phyloP scores from a whole-genome alignment of 1,139 yeast genomes.

The Yamadazyma dendronema region DNA sequence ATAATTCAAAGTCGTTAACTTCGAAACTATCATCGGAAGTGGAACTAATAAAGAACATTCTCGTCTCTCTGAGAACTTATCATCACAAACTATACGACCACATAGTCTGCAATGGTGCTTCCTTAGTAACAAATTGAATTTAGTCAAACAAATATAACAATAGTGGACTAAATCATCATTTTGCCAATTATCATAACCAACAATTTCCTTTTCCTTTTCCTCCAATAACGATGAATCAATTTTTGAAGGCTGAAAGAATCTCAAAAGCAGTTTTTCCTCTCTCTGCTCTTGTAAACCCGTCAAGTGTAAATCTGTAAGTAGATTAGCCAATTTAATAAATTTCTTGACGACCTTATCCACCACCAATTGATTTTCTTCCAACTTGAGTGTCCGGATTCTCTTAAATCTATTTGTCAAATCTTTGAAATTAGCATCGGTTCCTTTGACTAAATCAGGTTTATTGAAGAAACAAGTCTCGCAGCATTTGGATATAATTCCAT shows the following conservation, averaged over 20 bases:
- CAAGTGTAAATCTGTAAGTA: conserved; percentile 13
- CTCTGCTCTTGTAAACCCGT: not conserved
- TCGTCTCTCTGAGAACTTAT: conserved; percentile 33
- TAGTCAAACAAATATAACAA: conserved; percentile 64
- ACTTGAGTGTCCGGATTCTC: conserved; percentile 34
- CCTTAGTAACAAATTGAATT: conserved; percentile 59
- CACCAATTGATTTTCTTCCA: conserved; percentile 46
- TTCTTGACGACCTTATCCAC: conserved; percentile 64
- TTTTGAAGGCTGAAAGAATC: conserved; percentile 4
- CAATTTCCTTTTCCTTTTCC: conserved; percentile 35
- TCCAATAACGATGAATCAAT: conserved; percentile 5
- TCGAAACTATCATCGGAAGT: conserved; percentile 43
- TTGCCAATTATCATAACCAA: conserved; percentile 57
- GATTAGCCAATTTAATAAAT: conserved; percentile 44
- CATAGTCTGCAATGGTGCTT: conserved; percentile 90
- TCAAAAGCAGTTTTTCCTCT: conserved; percentile 2
- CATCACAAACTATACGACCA: conserved; percentile 81
- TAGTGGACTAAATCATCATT: conserved; percentile 46
- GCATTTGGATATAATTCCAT: conserved; percentile 69
- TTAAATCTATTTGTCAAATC: conserved; percentile 51
- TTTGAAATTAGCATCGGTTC: conserved; percentile 31
- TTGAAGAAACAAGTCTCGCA: conserved; percentile 60
- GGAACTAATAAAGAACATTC: conserved; percentile 76
- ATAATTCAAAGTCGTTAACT: conserved; percentile 39
- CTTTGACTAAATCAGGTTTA: conserved; percentile 55